Base-by-base conservation (phyloP, 2,329 filamentous ascomycete genomes). In the Didymella sp. region DNA sequence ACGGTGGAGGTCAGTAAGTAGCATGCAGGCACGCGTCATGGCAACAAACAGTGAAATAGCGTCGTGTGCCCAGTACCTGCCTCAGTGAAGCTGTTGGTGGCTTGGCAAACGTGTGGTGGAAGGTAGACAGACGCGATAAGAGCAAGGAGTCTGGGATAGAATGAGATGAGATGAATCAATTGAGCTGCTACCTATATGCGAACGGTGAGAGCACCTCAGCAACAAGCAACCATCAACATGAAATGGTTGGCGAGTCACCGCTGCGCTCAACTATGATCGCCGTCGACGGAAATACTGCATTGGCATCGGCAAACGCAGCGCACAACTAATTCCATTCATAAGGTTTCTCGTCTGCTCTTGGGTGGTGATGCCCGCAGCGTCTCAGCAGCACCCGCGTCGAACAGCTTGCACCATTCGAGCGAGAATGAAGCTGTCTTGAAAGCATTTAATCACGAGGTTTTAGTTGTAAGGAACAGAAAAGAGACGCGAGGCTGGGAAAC, bases 381-480 rank as follows among this genome's bases (percentile, higher is more conserved):
- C 60, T 79, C 79, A 80, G 71, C 79, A 80, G 69, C 79, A 77
- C 79, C 79, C 79, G 77, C 78, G 64, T 76, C 74, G 56, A 37
- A 71, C 80, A 79, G 76, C 75, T 71, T 77, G 79, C 76, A 79
- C 71, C 61, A 76, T 71, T 64, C 76, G 76, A 78, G 79, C 84
- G 79, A 84, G 82, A 73, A 80, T 87, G 76, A 56, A 69, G 74
- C 79, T 83, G 81, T 73, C 76, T 74, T 76, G 79, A 73, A 83
- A 84, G 85, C 83, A 81, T 81, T 87, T 90, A 89, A 84, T 92
- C 89, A 89, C 82, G 85, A 87, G 88, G 87, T 85, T 85, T 86
- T 91, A 91, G 88, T 91, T 91, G 87, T 84, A 77, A 85, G 78
- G 82, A 84, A 79, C 75, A 77, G 65, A 68, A 75, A 55, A 41